These are phyloP conservation scores for Zoysia japonica DNA, from an alignment of 176 grass and related monocot genomes.

Conservation along the genomic window DNA sequence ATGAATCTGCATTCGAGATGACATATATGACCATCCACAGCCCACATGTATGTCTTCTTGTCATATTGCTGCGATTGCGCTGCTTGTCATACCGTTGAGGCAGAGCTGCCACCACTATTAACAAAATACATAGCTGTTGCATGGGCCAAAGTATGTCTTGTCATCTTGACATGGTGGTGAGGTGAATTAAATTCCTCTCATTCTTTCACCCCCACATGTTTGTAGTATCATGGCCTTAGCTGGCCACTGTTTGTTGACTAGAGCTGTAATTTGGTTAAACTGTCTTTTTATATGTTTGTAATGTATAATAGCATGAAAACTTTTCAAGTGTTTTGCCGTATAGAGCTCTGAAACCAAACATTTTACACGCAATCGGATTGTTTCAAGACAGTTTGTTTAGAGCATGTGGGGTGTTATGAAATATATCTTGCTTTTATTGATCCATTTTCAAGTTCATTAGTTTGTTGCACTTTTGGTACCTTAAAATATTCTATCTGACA, in stretches of 20 bases:
- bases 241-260: background rate
- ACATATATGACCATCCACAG: slow-evolving; percentile 7
- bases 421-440: slow-evolving; percentile 15
- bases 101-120: background rate
- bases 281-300: background rate
- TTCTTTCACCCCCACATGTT: background rate
- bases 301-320: background rate
- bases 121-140: background rate
- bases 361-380: background rate
- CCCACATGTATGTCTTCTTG: background rate
- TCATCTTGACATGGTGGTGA: background rate
- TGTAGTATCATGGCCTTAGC: background rate
- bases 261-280: background rate
- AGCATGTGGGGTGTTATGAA: background rate
- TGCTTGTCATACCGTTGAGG: background rate
- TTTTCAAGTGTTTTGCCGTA: background rate
- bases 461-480: slow-evolving; percentile 6
- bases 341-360: background rate
- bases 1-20: background rate
- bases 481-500: slow-evolving; percentile 15
- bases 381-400: background rate
- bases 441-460: slow-evolving; percentile 18
- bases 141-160: background rate
- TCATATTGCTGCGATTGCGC: slow-evolving; percentile 1
- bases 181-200: background rate